phyloP scores from a whole-genome alignment of 495 filamentous ascomycete species.

The Evernia prunastri region DNA sequence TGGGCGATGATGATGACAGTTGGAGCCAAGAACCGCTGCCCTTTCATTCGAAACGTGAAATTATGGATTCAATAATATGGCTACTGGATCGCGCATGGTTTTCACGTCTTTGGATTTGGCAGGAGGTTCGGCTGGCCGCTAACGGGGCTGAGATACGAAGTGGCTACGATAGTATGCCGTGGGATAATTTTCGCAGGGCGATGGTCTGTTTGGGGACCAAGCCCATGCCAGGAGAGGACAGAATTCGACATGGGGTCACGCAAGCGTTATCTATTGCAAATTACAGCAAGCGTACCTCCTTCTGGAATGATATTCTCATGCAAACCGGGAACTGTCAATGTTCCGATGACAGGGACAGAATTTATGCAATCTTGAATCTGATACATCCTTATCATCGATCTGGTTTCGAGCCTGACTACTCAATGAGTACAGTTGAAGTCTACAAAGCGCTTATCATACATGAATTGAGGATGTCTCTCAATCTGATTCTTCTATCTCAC shows the following conservation, averaged over 20 bases:
- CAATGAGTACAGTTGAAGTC: not conserved
- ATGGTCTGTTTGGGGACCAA: not conserved
- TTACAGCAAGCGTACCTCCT: too few relatives aligned
- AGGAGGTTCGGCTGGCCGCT: slow-evolving; percentile 18
- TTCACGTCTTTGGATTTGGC: slow-evolving; percentile 24
- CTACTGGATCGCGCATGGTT: slow-evolving; percentile 23
- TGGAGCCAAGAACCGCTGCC: too few relatives aligned
- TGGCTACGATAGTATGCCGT: not conserved
- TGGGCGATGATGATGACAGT: too few relatives aligned
- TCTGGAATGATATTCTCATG: not conserved
- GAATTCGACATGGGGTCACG: too few relatives aligned
- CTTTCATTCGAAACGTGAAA: not conserved
- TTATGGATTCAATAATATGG: not conserved
- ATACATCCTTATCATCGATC: too few relatives aligned
- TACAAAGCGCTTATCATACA: not conserved
- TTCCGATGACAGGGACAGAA: slow-evolving; percentile 9
- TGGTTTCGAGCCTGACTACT: slow-evolving; percentile 10
- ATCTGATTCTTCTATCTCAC: not conserved
- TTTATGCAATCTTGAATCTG: slow-evolving; percentile 8
- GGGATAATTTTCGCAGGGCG: slow-evolving; percentile 5
- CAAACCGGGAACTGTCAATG: not conserved
- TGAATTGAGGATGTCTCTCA: not conserved
- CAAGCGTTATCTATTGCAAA: too few relatives aligned
- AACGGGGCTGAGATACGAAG: not conserved
- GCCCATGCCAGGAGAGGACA: not conserved